Evolutionary conservation across 2,329 filamentous ascomycete genomes (phyloP).

Genomic region (Diaporthe sp.): DNA sequence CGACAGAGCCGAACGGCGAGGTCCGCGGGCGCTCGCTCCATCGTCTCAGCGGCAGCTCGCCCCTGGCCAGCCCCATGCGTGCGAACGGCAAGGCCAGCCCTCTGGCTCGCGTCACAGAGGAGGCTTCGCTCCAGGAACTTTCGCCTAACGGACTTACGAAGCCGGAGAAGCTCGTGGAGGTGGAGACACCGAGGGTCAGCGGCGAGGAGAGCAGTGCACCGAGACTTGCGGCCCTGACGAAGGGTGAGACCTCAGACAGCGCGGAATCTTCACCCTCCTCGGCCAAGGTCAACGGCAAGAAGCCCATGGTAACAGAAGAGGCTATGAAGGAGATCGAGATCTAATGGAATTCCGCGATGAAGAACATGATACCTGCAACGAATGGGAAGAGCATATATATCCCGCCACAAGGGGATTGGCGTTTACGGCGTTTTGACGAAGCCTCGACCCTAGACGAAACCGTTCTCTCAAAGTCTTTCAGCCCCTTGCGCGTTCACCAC

Average conservation of each 20-base stretch:
- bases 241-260: conserved; percentile 51
- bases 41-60: conserved; percentile 75
- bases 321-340: conserved; percentile 75
- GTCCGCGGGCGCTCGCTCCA: conserved; percentile 80
- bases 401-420: conserved; percentile 40
- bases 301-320: conserved; percentile 60
- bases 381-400: conserved; percentile 42
- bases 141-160: conserved; percentile 56
- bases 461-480: conserved; percentile 27
- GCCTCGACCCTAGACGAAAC: conserved; percentile 40
- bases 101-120: conserved; percentile 81
- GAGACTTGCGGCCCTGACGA: conserved; percentile 52
- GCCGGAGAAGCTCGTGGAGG: conserved; percentile 67
- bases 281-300: conserved; percentile 60
- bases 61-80: conserved; percentile 74
- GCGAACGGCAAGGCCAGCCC: conserved; percentile 79
- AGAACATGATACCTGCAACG: conserved; percentile 45
- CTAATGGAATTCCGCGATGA: conserved; percentile 52
- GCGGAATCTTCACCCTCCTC: conserved; percentile 50
- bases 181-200: conserved; percentile 66
- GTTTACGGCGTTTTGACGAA: conserved; percentile 42
- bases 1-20: conserved; percentile 70
- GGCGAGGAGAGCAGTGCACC: conserved; percentile 55
- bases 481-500: conserved; percentile 25
- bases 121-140: conserved; percentile 60